Percentiles rank a stretch among this genome's conserved stretches.
phyloP scores from a whole-genome alignment of 768 basidiomycete genomes.

The Boletus tomentosulus region DNA sequence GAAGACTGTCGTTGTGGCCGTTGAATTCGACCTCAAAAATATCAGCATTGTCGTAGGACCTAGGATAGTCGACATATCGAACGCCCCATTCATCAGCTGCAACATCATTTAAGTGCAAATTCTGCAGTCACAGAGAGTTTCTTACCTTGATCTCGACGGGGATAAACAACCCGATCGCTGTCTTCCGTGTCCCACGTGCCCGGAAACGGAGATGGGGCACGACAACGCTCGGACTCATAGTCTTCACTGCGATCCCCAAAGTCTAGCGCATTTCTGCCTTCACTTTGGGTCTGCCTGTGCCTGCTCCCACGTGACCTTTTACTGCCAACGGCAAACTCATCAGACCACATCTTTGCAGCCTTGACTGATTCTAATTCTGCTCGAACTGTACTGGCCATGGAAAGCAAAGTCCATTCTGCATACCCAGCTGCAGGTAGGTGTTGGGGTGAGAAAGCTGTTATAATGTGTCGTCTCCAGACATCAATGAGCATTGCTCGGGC shows the following conservation, averaged over 20 bases:
- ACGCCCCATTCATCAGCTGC: conserved; percentile 31
- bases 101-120: conserved; percentile 7
- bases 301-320: conserved; percentile 29
- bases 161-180: conserved; percentile 27
- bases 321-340: neutral
- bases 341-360: conserved; percentile 1
- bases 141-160: conserved; percentile 25
- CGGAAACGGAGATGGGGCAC: conserved; percentile 24
- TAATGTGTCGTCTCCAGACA: conserved; percentile 56
- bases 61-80: conserved; percentile 11
- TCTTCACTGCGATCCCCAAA: conserved; percentile 22
- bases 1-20: conserved; percentile 22
- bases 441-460: conserved; percentile 44
- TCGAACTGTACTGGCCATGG: conserved; percentile 18
- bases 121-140: neutral
- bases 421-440: conserved; percentile 34
- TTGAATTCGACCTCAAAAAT: conserved; percentile 23
- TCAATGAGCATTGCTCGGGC: conserved; percentile 69
- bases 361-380: conserved; percentile 16
- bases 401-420: conserved; percentile 29
- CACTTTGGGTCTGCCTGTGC: conserved; percentile 44
- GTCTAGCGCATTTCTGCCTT: conserved; percentile 41
- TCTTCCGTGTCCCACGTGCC: conserved; percentile 12
- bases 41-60: conserved; percentile 12
- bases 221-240: conserved; percentile 25